Conservation (phyloP, 768 basidiomycete genomes). For the Tricholomella constricta region DNA sequence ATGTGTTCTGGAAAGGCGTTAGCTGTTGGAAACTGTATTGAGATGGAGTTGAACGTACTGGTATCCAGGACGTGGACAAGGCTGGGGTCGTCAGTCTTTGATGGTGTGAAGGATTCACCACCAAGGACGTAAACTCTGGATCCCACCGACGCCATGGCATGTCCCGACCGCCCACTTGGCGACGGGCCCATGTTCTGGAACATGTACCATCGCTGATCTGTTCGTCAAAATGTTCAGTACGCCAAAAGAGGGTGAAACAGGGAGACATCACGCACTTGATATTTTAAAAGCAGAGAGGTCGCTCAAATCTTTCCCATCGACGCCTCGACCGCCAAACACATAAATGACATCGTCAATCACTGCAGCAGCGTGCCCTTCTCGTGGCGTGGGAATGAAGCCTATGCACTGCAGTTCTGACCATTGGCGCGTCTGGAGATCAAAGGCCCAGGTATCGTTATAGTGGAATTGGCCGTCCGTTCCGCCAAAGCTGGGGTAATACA, state of each 20-base stretch:
- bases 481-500: slow-evolving; percentile 66
- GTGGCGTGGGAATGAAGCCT: slow-evolving; percentile 92
- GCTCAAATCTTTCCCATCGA: slow-evolving; percentile 93
- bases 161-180: slow-evolving; percentile 89
- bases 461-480: slow-evolving; percentile 99
- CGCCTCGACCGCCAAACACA: slow-evolving; percentile 94
- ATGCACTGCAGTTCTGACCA: slow-evolving; percentile 97
- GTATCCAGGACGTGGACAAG: slow-evolving; percentile 94
- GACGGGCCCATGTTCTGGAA: slow-evolving; percentile 99
- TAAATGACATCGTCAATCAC: slow-evolving; percentile 98
- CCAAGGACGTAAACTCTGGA: slow-evolving; percentile 91
- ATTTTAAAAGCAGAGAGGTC: slow-evolving; percentile 98
- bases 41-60: slow-evolving; percentile 56
- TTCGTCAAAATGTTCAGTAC: slow-evolving; percentile 6
- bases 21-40: neutral
- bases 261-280: slow-evolving; percentile 66
- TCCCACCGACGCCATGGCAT: slow-evolving; percentile 96
- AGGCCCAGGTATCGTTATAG: slow-evolving; percentile 99
- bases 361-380: slow-evolving; percentile 96
- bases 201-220: slow-evolving; percentile 99
- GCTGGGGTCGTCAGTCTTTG: slow-evolving; percentile 75
- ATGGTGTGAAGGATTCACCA: slow-evolving; percentile 82
- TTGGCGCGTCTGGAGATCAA: slow-evolving; percentile 72
- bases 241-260: neutral
- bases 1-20: slow-evolving; percentile 24